phyloP scores from a whole-genome alignment of 1,284 basidiomycete genomes.

The Boletus smithii region DNA sequence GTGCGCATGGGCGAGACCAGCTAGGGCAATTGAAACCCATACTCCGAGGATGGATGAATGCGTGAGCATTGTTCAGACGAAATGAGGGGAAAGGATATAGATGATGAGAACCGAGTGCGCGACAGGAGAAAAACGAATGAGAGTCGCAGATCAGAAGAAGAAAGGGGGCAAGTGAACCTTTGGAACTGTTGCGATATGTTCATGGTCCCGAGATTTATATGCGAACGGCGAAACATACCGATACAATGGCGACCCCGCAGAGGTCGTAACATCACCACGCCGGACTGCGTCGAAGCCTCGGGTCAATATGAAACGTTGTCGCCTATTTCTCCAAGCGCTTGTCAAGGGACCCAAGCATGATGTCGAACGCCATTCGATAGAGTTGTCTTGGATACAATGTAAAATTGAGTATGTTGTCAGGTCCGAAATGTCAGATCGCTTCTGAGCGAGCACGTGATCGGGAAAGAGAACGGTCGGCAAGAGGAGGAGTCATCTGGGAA shows the following conservation, averaged over 20 bases:
- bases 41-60: not conserved
- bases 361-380: no score
- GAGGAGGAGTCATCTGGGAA: no score
- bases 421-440: no score
- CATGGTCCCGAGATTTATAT: conserved; percentile 11
- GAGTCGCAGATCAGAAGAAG: not conserved
- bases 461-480: no score
- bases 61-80: conserved; percentile 1
- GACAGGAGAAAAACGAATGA: not conserved
- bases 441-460: no score
- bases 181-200: not conserved
- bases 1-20: conserved; percentile 13
- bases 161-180: not conserved
- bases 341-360: no score
- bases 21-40: conserved; percentile 15
- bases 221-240: not conserved
- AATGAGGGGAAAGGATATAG: not conserved
- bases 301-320: not conserved
- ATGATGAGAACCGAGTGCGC: conserved; percentile 10
- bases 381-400: no score
- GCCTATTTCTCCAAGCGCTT: not conserved
- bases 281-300: conserved; percentile 3
- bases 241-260: not conserved
- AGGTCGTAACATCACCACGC: not conserved
- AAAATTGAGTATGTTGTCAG: no score